Percentiles rank a stretch among this genome's conserved stretches.
These are phyloP conservation scores for Termitomyces sp. DNA, from an alignment of 768 basidiomycete species.

Conservation along the genomic window DNA sequence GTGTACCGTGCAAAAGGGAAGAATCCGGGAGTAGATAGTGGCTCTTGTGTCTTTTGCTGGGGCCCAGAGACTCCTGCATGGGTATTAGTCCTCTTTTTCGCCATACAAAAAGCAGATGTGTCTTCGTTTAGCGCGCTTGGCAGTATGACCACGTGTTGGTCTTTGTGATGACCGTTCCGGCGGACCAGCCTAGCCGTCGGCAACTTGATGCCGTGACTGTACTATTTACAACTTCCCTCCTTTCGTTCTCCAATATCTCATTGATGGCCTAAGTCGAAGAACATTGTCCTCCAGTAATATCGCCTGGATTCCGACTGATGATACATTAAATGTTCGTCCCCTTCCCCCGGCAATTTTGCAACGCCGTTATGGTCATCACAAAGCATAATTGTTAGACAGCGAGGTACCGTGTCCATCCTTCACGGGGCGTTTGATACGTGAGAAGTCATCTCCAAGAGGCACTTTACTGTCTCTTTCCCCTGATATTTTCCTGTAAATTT, in stretches of 20 bases:
- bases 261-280: not conserved
- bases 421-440: not conserved
- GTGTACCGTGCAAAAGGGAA: slow-evolving; percentile 45
- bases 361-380: not conserved
- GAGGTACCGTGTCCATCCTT: not conserved
- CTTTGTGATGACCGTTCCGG: not conserved
- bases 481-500: not conserved
- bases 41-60: not conserved
- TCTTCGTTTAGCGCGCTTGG: not conserved
- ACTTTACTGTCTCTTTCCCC: not conserved
- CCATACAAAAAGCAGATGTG: not conserved
- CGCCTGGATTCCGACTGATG: not conserved
- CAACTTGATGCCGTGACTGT: not conserved
- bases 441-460: not conserved
- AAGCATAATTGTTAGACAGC: not conserved
- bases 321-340: no score
- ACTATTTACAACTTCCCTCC: not conserved
- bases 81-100: slow-evolving; percentile 1
- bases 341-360: not conserved
- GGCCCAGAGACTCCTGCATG: not conserved
- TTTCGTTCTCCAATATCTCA: not conserved
- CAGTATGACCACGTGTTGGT: not conserved
- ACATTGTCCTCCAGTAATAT: not conserved
- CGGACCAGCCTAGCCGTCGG: not conserved
- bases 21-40: slow-evolving; percentile 1